Percentiles rank a stretch among this genome's conserved stretches.
phyloP scores from a whole-genome alignment of 2,329 filamentous ascomycete species.

The Hirsutella minnesotensis region DNA sequence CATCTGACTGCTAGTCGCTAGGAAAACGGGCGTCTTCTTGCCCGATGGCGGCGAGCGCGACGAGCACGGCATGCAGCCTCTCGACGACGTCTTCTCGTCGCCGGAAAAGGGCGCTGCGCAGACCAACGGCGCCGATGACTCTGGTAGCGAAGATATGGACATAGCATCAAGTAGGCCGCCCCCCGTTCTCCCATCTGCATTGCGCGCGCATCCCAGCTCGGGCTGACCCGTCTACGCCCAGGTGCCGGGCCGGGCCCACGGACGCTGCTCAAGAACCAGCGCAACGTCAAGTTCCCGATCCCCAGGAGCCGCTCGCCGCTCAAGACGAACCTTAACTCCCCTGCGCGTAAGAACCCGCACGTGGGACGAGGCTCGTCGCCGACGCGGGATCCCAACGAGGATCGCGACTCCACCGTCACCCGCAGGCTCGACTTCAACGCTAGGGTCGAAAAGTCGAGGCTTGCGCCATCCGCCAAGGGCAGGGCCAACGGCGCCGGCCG shows the following conservation, averaged over 20 bases:
- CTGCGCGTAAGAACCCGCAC: conserved; percentile 49
- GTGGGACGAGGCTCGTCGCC: conserved; percentile 42
- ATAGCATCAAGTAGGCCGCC: conserved; percentile 33
- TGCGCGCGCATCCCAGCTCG: neutral
- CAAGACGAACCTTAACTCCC: conserved; percentile 49
- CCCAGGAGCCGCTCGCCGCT: conserved; percentile 45
- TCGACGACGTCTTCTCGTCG: conserved; percentile 82
- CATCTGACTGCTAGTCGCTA: conserved; percentile 20
- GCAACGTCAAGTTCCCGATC: conserved; percentile 33
- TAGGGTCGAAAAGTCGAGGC: conserved; percentile 5
- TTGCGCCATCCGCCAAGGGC: conserved; percentile 3
- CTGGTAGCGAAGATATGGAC: conserved; percentile 39
- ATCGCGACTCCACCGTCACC: conserved; percentile 30
- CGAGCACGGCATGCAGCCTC: conserved; percentile 81
- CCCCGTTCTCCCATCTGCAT: neutral
- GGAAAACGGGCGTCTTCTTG: conserved; percentile 80
- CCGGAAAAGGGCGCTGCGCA: conserved; percentile 43
- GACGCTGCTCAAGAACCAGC: conserved; percentile 39
- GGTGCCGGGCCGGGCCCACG: conserved; percentile 41
- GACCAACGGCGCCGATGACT: conserved; percentile 13
- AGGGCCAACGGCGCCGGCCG: conserved; percentile 19
- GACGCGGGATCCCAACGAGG: conserved; percentile 24
- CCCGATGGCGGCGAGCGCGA: conserved; percentile 71
- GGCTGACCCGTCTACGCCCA: conserved; percentile 12
- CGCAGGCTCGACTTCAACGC: conserved; percentile 41